These are phyloP conservation scores for Notholithocarpus densiflorus DNA, from an alignment of 306 rosid species.

Conservation along the genomic window DNA sequence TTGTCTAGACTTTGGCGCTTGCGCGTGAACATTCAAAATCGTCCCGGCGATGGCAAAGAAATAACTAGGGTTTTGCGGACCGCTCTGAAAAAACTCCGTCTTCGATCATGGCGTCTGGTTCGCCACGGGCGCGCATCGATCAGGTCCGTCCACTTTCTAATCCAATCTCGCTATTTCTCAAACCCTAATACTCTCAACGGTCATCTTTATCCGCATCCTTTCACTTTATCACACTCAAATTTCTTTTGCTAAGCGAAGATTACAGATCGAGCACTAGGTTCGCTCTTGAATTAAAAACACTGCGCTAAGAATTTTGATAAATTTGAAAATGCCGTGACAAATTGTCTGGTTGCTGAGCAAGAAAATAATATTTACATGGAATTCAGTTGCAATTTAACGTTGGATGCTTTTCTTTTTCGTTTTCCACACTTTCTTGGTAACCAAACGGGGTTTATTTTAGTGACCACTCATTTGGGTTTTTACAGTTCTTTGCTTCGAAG, in stretches of 20 bases:
- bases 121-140: constrained; percentile 63
- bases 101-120: constrained; percentile 66
- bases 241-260: background rate
- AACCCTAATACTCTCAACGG: constrained; percentile 24
- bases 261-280: background rate
- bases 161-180: background rate
- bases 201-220: background rate
- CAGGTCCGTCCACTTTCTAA: constrained; percentile 46
- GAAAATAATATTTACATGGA: too few species aligned
- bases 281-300: background rate
- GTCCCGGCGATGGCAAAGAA: constrained; percentile 5
- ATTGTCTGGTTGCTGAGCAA: background rate
- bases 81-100: constrained; percentile 15
- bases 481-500: constrained; percentile 81
- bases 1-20: constrained; percentile 15
- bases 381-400: background rate
- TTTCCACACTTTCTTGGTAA: background rate
- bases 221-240: background rate
- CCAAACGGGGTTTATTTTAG: background rate
- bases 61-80: constrained; percentile 1
- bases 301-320: background rate
- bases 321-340: background rate
- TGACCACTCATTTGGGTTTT: background rate
- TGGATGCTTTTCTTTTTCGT: background rate
- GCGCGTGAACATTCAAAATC: constrained; percentile 10